phyloP scores from a whole-genome alignment of 192 early-diverging fungal genomes.

The Phlyctochytrium planicorne region DNA sequence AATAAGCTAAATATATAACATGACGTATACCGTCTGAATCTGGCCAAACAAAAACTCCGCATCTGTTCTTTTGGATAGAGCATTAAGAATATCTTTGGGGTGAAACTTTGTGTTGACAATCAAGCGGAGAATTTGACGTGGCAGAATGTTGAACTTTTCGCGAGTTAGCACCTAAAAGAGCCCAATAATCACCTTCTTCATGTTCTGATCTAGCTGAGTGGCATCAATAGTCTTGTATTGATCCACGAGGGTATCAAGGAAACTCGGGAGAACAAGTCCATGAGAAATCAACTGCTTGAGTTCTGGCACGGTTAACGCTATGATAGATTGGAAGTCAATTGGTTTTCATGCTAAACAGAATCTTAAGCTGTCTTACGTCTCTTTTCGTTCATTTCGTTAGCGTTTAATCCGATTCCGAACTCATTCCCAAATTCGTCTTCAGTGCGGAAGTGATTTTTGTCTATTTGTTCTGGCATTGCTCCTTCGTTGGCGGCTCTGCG shows the following conservation, averaged over 20 bases:
- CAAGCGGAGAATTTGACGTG: constrained; percentile 42
- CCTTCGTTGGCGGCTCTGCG: too few species aligned
- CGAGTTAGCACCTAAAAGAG: not conserved
- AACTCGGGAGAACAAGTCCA: constrained; percentile 45
- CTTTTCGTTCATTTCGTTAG: too few species aligned
- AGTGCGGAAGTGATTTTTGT: too few species aligned
- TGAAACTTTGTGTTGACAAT: constrained; percentile 46
- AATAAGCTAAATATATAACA: not conserved
- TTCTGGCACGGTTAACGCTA: constrained; percentile 43
- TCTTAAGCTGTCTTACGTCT: constrained; percentile 13
- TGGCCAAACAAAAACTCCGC: constrained; percentile 28
- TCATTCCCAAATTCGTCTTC: too few species aligned
- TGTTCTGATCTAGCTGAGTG: constrained; percentile 37
- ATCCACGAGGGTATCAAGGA: constrained; percentile 43
- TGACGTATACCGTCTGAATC: constrained; percentile 9
- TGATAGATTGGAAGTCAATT: too few species aligned
- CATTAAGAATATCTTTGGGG: constrained; percentile 49
- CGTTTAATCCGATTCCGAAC: too few species aligned
- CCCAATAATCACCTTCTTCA: constrained; percentile 48
- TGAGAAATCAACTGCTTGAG: constrained; percentile 53
- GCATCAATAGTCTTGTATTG: constrained; percentile 43
- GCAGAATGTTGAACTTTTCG: constrained; percentile 32
- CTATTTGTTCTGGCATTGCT: too few species aligned
- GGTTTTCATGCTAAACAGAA: not conserved
- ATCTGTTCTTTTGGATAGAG: constrained; percentile 32